Conservation (phyloP, 2,329 filamentous ascomycete genomes). For the Claviceps cyperi region DNA sequence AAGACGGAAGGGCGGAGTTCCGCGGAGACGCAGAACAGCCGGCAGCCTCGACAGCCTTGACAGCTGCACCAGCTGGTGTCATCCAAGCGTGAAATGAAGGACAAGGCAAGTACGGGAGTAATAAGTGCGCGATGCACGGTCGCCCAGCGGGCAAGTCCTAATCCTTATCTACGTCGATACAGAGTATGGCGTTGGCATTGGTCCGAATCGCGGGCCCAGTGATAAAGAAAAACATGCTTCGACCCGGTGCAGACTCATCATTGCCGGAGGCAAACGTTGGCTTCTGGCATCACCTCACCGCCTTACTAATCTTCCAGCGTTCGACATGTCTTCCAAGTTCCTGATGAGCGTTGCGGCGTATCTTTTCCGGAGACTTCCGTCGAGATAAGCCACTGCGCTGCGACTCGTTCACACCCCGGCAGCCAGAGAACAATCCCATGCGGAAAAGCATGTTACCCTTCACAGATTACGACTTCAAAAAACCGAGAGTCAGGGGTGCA, state of each 20-base stretch:
- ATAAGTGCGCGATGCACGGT: no score
- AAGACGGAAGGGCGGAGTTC: neutral
- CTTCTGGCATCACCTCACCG: no score
- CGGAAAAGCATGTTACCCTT: neutral
- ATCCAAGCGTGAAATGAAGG: neutral
- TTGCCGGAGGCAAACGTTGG: no score
- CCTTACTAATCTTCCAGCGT: no score
- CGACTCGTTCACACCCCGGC: neutral
- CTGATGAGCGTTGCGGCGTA: neutral
- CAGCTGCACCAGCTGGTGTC: neutral
- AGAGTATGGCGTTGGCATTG: neutral
- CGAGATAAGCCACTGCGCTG: neutral
- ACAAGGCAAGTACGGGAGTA: neutral
- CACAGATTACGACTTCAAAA: neutral
- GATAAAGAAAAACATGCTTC: neutral
- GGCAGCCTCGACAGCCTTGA: neutral
- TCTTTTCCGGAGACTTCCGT: neutral
- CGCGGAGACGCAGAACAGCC: neutral
- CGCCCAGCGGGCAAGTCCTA: neutral
- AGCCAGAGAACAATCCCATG: neutral
- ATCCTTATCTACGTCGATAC: no score
- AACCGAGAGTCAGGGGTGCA: neutral
- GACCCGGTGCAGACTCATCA: no score
- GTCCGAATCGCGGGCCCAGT: neutral
- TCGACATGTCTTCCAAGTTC: no score